These are phyloP conservation scores for Suhomyces guaymorum DNA, from an alignment of 1,139 yeast genomes.

Conservation along the genomic window DNA sequence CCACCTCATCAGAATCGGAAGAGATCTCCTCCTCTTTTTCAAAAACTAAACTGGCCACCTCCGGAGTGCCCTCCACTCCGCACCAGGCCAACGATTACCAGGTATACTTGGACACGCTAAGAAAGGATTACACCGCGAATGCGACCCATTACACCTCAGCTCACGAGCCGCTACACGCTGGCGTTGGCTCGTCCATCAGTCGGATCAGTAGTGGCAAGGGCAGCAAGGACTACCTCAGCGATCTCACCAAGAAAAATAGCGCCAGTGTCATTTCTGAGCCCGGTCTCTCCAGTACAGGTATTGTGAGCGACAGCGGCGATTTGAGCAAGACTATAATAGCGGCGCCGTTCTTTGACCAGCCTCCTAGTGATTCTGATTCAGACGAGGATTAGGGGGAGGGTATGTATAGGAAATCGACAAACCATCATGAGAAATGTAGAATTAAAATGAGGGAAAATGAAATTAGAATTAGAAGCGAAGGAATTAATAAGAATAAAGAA, in stretches of 20 bases:
- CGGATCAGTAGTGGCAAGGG: slow-evolving; percentile 6
- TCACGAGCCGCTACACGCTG: slow-evolving; percentile 1
- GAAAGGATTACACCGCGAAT: slow-evolving; percentile 7
- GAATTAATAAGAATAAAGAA: too few relatives aligned
- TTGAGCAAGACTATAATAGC: slow-evolving; percentile 34
- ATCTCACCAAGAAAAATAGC: slow-evolving; percentile 2
- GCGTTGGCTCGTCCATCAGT: slow-evolving; percentile 3
- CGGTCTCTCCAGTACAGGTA: slow-evolving; percentile 9
- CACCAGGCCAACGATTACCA: slow-evolving; percentile 21
- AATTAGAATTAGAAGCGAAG: too few relatives aligned
- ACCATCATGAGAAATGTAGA: too few relatives aligned
- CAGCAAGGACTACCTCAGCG: slow-evolving; percentile 5
- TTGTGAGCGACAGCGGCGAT: slow-evolving; percentile 9
- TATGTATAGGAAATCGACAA: too few relatives aligned
- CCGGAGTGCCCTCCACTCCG: slow-evolving; percentile 3
- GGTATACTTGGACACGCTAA: slow-evolving; percentile 20
- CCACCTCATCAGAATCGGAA: slow-evolving; percentile 19
- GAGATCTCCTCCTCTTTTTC: slow-evolving; percentile 8
- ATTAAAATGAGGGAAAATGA: too few relatives aligned
- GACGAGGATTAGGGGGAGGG: slow-evolving; percentile 14
- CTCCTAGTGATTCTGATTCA: slow-evolving; percentile 42
- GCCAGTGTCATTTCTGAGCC: slow-evolving; percentile 2
- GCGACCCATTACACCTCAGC: slow-evolving; percentile 1
- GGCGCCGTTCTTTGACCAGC: slow-evolving; percentile 42
- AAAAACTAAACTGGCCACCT: slow-evolving; percentile 3